A percentile compares a stretch with the other conserved stretches of the same genome.
phyloP scores from a whole-genome alignment of 2,329 filamentous ascomycete species.

The Monilinia laxa region DNA sequence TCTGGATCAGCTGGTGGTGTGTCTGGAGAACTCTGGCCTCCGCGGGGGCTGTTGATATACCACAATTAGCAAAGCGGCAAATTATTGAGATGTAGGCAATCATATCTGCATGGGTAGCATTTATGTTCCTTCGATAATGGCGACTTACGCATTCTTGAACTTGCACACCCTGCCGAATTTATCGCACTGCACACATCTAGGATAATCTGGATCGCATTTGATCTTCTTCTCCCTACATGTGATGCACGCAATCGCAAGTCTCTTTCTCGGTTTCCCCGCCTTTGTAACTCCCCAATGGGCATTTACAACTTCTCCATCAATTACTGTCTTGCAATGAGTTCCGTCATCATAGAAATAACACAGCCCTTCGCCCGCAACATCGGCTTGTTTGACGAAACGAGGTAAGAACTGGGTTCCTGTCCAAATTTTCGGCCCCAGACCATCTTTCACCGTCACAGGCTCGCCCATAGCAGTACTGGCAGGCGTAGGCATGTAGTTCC shows the following conservation, averaged over 20 bases:
- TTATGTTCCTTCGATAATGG: background rate
- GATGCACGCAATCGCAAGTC: slow-evolving; percentile 86
- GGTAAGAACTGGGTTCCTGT: slow-evolving; percentile 66
- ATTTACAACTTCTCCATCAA: slow-evolving; percentile 84
- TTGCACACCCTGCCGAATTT: slow-evolving; percentile 85
- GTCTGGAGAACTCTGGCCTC: slow-evolving; percentile 41
- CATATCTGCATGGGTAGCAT: background rate
- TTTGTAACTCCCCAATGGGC: slow-evolving; percentile 93
- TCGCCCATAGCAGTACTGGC: slow-evolving; percentile 33
- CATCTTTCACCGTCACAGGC: slow-evolving; percentile 52
- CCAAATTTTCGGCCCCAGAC: slow-evolving; percentile 67
- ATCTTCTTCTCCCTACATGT: slow-evolving; percentile 97
- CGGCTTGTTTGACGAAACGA: slow-evolving; percentile 61
- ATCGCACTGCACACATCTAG: slow-evolving; percentile 86
- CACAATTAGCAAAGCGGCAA: slow-evolving; percentile 43
- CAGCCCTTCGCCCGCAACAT: slow-evolving; percentile 73
- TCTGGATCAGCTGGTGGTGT: slow-evolving; percentile 40
- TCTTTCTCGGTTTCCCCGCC: slow-evolving; percentile 87
- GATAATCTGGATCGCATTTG: slow-evolving; percentile 87
- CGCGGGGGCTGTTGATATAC: slow-evolving; percentile 36
- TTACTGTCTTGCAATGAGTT: slow-evolving; percentile 75
- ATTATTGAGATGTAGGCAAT: background rate
- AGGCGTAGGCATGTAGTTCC: slow-evolving; percentile 35
- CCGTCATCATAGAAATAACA: slow-evolving; percentile 88
- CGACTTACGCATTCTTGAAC: slow-evolving; percentile 79